Evolutionary conservation across 139 green algal species (phyloP), one percentile per base, ranked within the genome.

Genomic region (Tetratostichococcus sp.): DNA sequence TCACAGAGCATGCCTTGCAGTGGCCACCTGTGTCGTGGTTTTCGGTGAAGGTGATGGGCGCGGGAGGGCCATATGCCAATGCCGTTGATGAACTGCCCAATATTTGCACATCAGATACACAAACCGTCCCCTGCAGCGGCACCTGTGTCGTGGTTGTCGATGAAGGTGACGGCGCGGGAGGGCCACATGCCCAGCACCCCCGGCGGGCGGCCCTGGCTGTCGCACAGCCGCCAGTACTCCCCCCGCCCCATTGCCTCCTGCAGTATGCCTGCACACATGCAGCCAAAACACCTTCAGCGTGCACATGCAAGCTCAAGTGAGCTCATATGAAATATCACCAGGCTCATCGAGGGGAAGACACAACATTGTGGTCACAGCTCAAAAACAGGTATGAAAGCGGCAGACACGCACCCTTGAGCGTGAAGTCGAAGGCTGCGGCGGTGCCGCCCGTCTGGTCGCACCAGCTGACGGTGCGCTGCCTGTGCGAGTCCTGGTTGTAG

Each of bases 221-320:
- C 95, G 30, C 93, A 87, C 43, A 99, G 87, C 25, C 96, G 90
- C 95, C 95, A 99, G 85, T 97, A 97, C 88, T 98, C 94, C 23
- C 80, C 84, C 26, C 91, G 84, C 17, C 74, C 71, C 75, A 98
- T 87, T 4, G 95, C 95, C 77, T 97, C 94, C 78, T 98, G 95
- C 80, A 97, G 69, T 39, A 97, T 92, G 62, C 93, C 80, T 85
- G 76, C 72, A 72, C 0, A 22, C 35, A 11, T 8, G 26, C 28
- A 28, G 8, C 62, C 8, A 19, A 32, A 1, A 50, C 65, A 26
- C 17, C 21, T 33, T 69, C 39, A 11, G 39, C 39, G n/a, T n/a
- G n/a, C n/a, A n/a, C n/a, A n/a, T n/a, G n/a, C n/a, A n/a, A n/a
- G n/a, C n/a, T n/a, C n/a, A n/a, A n/a, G n/a, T n/a, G n/a, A n/a